These are phyloP conservation scores for Phytophthora niederhauseri DNA, from an alignment of 352 stramenopile genomes.

Conservation along the genomic window DNA sequence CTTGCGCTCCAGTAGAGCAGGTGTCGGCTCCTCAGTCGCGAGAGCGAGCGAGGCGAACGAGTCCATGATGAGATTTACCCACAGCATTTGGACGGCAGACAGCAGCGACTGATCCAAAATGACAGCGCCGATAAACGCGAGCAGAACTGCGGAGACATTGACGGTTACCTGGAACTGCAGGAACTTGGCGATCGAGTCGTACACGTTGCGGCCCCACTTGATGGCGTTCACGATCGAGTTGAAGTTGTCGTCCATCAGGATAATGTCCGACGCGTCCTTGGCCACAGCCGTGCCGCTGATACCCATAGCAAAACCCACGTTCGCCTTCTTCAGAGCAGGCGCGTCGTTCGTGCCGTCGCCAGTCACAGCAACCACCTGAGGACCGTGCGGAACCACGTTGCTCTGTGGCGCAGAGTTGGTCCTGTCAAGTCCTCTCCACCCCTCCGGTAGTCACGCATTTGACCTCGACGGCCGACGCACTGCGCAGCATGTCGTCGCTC, in stretches of 20 bases:
- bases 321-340: constrained; percentile 94
- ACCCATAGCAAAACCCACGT: constrained; percentile 95
- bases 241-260: constrained; percentile 97
- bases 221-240: constrained; percentile 95
- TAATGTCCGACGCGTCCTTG: constrained; percentile 96
- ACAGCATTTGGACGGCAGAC: constrained; percentile 96
- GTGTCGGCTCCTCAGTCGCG: constrained; percentile 92
- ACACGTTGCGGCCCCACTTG: constrained; percentile 94
- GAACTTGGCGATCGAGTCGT: constrained; percentile 96
- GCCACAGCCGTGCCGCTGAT: constrained; percentile 93
- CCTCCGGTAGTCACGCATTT: too few relatives aligned
- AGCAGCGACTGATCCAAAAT: constrained; percentile 75
- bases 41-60: constrained; percentile 95
- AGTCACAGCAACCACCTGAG: constrained; percentile 95
- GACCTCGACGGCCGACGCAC: too few relatives aligned
- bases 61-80: constrained; percentile 99
- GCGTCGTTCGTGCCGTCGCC: constrained; percentile 97
- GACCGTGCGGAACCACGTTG: constrained; percentile 53
- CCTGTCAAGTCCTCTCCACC: too few relatives aligned
- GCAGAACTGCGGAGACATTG: constrained; percentile 92
- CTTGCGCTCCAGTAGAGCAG: constrained; percentile 86
- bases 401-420: too few relatives aligned
- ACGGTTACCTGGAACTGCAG: constrained; percentile 96
- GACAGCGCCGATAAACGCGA: constrained; percentile 90
- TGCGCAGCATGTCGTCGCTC: too few relatives aligned